phyloP scores from a whole-genome alignment of 768 basidiomycete genomes.

The Clitopilus hobsonii region DNA sequence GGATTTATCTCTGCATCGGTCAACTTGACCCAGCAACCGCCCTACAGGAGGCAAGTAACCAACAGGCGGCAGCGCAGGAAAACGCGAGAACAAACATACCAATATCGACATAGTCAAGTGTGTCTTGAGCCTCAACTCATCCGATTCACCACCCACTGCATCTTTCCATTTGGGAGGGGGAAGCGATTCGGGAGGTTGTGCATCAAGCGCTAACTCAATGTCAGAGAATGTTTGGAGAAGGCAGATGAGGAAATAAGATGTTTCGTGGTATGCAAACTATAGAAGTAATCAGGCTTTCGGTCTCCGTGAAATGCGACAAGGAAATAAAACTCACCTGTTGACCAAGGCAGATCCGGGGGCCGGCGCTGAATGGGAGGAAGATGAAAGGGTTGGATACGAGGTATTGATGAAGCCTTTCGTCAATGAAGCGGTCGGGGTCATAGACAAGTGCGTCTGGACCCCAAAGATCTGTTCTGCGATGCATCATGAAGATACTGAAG shows the following conservation, averaged over 20 bases:
- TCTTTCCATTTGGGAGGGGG: slow-evolving; percentile 39
- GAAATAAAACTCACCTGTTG: too few species aligned
- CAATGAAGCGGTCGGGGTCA: slow-evolving; percentile 65
- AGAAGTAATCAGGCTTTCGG: too few species aligned
- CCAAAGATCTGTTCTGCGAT: slow-evolving; percentile 59
- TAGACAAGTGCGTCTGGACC: slow-evolving; percentile 63
- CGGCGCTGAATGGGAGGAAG: slow-evolving; percentile 66
- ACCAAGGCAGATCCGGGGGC: slow-evolving; percentile 60
- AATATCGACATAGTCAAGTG: slow-evolving; percentile 42
- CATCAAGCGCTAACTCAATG: slow-evolving; percentile 34
- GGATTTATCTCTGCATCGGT: slow-evolving; percentile 13
- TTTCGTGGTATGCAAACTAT: slow-evolving; percentile 49
- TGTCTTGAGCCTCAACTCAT: slow-evolving; percentile 28
- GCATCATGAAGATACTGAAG: slow-evolving; percentile 55
- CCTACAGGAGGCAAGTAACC: slow-evolving; percentile 11
- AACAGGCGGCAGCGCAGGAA: not conserved
- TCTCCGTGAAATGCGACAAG: too few species aligned
- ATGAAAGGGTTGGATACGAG: slow-evolving; percentile 62
- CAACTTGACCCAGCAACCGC: slow-evolving; percentile 27
- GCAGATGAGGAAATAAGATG: slow-evolving; percentile 52
- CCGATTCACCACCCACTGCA: slow-evolving; percentile 29
- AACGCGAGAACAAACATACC: slow-evolving; percentile 13
- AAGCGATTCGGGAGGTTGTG: slow-evolving; percentile 32
- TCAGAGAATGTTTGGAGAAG: slow-evolving; percentile 45
- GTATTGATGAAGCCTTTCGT: slow-evolving; percentile 49